Evolutionary conservation across 306 rosid species (phyloP), one percentile per base, ranked within the genome.

Genomic region (Mimosa bimucronata): DNA sequence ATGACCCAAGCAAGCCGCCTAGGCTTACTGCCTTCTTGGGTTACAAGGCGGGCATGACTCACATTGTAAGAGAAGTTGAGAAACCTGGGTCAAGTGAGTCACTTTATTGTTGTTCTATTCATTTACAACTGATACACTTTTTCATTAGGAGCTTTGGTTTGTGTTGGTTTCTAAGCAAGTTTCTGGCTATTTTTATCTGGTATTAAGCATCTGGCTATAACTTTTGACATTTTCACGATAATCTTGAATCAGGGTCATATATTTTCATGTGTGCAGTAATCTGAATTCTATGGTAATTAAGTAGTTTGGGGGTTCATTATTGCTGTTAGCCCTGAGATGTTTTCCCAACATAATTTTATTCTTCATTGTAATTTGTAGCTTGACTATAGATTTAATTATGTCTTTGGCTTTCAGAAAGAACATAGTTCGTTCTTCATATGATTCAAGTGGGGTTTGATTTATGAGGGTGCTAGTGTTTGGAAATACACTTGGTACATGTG

Each of bases 31-130:
- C 97, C 28, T 93, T 93, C 38, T 74, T 91, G 78, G 97, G 97
- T 50, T 91, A 93, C 87, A 93, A 93, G 91, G 97, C 97, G 66
- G 91, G 97, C 53, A 93, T 93, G 97, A 93, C 97, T 16, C 97
- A 93, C 82, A 89, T 93, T 83, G 97, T 93, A 3, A 80, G 97
- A 64, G 97, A 93, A 71, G 97, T 93, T 6, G 94, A 93, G 86
- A 93, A 93, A 23, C 94, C 97, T 0, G 97, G 97, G 53, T 93
- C 97, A 19, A 91, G 97, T 93, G 46, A 48, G 91, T 42, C 0
- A 0, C 8, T 48, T 21, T 72, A 21, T 73, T 15, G 45, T 28
- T 1, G 1, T 16, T 0, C 0, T 16, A 6, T 57, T 60, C 41
- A 1, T 34, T 25, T 28, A 16, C 15, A 28, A 3, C 46, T 68